Conservation (phyloP, 2,329 filamentous ascomycete genomes). For the Penicillium oxalicum region DNA sequence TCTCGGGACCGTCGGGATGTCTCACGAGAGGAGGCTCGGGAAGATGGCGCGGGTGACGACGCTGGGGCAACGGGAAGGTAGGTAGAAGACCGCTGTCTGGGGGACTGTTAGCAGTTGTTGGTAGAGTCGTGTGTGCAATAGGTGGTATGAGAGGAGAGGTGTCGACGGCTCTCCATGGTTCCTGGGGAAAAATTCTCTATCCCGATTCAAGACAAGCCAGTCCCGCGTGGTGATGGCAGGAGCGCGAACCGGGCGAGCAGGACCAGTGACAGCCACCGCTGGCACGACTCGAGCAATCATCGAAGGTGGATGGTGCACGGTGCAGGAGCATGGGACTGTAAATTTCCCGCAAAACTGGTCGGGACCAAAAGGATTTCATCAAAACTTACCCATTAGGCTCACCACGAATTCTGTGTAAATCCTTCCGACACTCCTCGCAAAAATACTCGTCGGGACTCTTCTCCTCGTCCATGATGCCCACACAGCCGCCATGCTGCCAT, state of each 20-base stretch:
- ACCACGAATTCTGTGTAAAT: conserved; percentile 76
- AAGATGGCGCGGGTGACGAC: conserved; percentile 40
- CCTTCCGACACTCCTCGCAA: conserved; percentile 88
- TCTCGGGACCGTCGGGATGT: conserved; percentile 36
- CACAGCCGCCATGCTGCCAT: conserved; percentile 97
- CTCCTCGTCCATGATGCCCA: conserved; percentile 91
- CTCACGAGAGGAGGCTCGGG: conserved; percentile 39
- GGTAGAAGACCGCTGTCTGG: conserved; percentile 56
- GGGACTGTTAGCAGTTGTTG: conserved; percentile 26
- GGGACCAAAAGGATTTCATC: neutral
- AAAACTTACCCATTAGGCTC: conserved; percentile 75
- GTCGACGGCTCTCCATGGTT: no score
- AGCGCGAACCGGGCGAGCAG: neutral
- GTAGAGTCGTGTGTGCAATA: neutral
- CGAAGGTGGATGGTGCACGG: no score
- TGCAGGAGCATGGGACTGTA: no score
- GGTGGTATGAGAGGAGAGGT: no score
- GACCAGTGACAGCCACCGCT: neutral
- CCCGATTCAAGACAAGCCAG: no score
- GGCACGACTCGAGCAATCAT: neutral
- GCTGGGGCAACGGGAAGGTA: conserved; percentile 55
- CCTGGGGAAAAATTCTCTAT: no score
- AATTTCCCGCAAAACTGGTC: no score
- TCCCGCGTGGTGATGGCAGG: neutral
- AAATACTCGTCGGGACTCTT: conserved; percentile 95